Conservation (phyloP, 2,329 filamentous ascomycete genomes). For the Botrytis galanthina region DNA sequence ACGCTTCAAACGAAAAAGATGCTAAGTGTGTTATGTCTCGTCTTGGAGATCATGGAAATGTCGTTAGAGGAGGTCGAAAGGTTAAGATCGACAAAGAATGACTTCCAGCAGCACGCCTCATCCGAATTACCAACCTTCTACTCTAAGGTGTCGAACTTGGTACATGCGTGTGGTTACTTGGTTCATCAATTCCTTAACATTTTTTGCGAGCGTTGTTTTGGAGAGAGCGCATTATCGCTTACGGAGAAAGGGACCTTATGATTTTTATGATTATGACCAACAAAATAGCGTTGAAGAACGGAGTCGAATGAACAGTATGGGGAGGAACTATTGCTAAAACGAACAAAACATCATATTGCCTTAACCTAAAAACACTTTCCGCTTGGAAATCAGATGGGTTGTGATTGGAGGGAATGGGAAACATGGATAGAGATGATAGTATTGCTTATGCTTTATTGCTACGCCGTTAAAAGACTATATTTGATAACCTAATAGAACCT, state of each 20-base stretch:
- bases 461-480: conserved; percentile 11
- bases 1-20: conserved; percentile 73
- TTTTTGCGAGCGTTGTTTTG: not conserved
- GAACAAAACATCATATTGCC: not conserved
- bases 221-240: conserved; percentile 2
- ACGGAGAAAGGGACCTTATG: not conserved
- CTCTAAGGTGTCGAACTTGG: conserved; percentile 4
- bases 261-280: conserved; percentile 14
- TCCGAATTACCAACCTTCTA: not conserved
- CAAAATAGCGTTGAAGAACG: not conserved
- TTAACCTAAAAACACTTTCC: not conserved
- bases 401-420: conserved; percentile 4
- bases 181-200: not conserved
- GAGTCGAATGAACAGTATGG: not conserved
- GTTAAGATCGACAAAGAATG: conserved; percentile 31
- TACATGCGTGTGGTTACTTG: not conserved
- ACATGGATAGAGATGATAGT: conserved; percentile 13
- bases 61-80: conserved; percentile 38
- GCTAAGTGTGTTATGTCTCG: conserved; percentile 89
- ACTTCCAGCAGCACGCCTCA: conserved; percentile 5
- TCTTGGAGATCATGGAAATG: conserved; percentile 33
- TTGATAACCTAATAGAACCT: conserved; percentile 18
- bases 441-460: conserved; percentile 20
- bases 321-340: not conserved
- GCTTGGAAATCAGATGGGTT: conserved; percentile 19